phyloP scores from a whole-genome alignment of 495 filamentous ascomycete genomes.

The Pseudoneurospora amorphoporcata region DNA sequence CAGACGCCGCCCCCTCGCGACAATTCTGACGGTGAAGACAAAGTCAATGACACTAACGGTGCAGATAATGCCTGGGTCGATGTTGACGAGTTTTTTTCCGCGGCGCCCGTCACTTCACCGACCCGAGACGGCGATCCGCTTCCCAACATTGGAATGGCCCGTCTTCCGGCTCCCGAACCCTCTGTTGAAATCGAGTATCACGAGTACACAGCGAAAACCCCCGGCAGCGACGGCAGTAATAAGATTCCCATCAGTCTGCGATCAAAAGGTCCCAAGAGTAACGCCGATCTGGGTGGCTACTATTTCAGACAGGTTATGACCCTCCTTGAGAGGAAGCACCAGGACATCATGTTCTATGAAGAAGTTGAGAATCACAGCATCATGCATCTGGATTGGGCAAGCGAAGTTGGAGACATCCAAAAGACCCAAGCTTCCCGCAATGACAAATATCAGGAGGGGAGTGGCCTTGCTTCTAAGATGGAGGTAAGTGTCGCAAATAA shows the following conservation, averaged over 20 bases:
- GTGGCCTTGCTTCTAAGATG: background rate
- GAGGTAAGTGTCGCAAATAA: background rate
- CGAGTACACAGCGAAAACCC: background rate
- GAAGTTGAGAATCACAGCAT: slow-evolving; percentile 7
- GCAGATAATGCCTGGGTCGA: background rate
- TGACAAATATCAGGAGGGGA: background rate
- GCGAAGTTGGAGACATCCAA: background rate
- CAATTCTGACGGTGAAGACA: background rate
- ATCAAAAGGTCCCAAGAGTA: background rate
- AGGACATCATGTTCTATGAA: slow-evolving; percentile 9
- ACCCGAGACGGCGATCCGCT: background rate
- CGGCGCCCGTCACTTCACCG: background rate
- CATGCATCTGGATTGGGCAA: slow-evolving; percentile 13
- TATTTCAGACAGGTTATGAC: slow-evolving; percentile 4
- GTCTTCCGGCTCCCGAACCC: background rate
- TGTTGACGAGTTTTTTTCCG: background rate
- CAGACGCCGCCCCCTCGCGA: background rate
- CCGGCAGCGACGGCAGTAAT: background rate
- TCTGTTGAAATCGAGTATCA: background rate
- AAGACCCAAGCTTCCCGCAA: background rate
- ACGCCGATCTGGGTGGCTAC: slow-evolving; percentile 4
- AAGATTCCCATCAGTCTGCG: background rate
- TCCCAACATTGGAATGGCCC: background rate
- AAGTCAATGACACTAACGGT: background rate
- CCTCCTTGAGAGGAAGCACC: slow-evolving; percentile 5